Evolutionary conservation across 306 rosid genomes (phyloP).

Genomic region (Abrus precatorius): DNA sequence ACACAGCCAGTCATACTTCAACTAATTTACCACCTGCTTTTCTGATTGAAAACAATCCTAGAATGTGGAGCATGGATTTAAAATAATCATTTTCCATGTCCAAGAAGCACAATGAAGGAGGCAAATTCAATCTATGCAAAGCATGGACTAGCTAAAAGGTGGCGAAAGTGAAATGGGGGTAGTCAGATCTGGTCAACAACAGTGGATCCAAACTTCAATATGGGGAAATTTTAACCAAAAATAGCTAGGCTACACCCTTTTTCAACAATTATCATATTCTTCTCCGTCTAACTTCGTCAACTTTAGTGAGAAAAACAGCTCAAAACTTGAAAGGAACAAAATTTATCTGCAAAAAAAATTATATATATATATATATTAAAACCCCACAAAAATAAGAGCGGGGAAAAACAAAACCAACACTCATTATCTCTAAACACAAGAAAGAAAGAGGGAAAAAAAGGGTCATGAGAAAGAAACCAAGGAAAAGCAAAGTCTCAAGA

Average conservation of each 20-base stretch:
- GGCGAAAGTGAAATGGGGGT: constrained; percentile 57
- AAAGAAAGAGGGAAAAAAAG: constrained; percentile 53
- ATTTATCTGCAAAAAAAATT: constrained; percentile 43
- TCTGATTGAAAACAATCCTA: constrained; percentile 57
- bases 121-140: constrained; percentile 54
- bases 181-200: constrained; percentile 88
- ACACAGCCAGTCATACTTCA: constrained; percentile 64
- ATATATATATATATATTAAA: not conserved
- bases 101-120: constrained; percentile 43
- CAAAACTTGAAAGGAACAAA: constrained; percentile 54
- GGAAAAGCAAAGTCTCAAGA: constrained; percentile 69
- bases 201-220: constrained; percentile 62
- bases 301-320: constrained; percentile 62
- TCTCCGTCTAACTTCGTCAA: constrained; percentile 59
- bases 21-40: constrained; percentile 55
- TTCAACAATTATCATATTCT: constrained; percentile 56
- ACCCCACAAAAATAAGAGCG: constrained; percentile 40
- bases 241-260: constrained; percentile 38
- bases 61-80: constrained; percentile 58
- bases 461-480: constrained; percentile 75
- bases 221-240: constrained; percentile 43
- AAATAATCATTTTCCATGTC: constrained; percentile 67
- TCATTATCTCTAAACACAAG: constrained; percentile 68
- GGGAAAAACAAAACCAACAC: constrained; percentile 33
- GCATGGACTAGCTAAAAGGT: constrained; percentile 59